Percentiles rank a stretch among this genome's conserved stretches.
phyloP scores from a whole-genome alignment of 176 grass and related monocot species.

The maize (Zea mays) region Zm-B73-REFERENCE-NAM-5.0 NC_050099.1:156673501-156674000 shows the following conservation, averaged over 20 bases:
- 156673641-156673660: no score
- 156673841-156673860: constrained; percentile 38
- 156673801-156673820: constrained; percentile 26
- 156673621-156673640: no score
- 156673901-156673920: constrained; percentile 36
- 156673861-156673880: constrained; percentile 28
- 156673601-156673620: no score
- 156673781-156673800: constrained; percentile 3
- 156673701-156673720: no score
- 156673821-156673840: constrained; percentile 36
- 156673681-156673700: no score
- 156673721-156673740: neutral
- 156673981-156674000: constrained; percentile 94
- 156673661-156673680: no score
- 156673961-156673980: constrained; percentile 91
- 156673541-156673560: no score
- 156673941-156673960: constrained; percentile 90
- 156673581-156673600: no score
- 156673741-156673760: constrained; percentile 29
- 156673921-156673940: constrained; percentile 1
- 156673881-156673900: constrained; percentile 16
- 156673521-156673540: no score
- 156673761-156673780: constrained; percentile 4
- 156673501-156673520: no score
- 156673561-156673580: no score